Percentiles rank a stretch among this genome's conserved stretches.
Evolutionary conservation across 352 stramenopile genomes (phyloP).

Genomic region (Phytopythium oedochilum): DNA sequence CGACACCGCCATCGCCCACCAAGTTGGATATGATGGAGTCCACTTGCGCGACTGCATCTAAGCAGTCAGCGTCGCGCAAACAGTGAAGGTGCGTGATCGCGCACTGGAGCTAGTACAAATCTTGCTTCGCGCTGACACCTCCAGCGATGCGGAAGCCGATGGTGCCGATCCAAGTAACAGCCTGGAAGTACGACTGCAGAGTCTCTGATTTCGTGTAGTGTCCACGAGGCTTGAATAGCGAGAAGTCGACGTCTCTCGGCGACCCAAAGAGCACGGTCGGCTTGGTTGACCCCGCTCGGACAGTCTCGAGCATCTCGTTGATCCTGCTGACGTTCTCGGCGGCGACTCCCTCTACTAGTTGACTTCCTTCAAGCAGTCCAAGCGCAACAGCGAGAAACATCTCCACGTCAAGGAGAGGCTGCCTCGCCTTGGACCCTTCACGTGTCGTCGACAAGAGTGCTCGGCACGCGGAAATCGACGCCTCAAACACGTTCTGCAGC

Average conservation of each 20-base stretch:
- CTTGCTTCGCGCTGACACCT: background rate
- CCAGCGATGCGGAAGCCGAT: conserved; percentile 14
- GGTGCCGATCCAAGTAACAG: conserved; percentile 18
- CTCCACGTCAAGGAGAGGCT: conserved; percentile 9
- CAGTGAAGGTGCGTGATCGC: conserved; percentile 8
- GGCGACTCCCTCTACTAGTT: background rate
- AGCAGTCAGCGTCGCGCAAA: conserved; percentile 2
- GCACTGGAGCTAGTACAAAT: conserved; percentile 14
- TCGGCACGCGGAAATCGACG: background rate
- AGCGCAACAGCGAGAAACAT: conserved; percentile 12
- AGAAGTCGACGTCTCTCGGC: conserved; percentile 14
- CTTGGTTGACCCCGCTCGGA: conserved; percentile 2
- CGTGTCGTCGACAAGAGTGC: background rate
- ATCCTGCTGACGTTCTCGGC: background rate
- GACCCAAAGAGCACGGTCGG: conserved; percentile 9
- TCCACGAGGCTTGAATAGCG: conserved; percentile 18
- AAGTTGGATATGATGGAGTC: conserved; percentile 13
- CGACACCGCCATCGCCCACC: conserved; percentile 12
- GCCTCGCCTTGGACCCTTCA: too few species aligned
- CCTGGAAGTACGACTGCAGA: conserved; percentile 14
- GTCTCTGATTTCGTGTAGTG: conserved; percentile 19
- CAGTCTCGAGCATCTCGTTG: background rate
- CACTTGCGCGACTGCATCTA: conserved; percentile 2
- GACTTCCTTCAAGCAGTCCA: conserved; percentile 7
- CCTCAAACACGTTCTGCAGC: conserved; percentile 1